These are phyloP conservation scores for Gaeumannomyces tritici DNA, from an alignment of 2,329 filamentous ascomycete species.

Conservation along the genomic window DNA sequence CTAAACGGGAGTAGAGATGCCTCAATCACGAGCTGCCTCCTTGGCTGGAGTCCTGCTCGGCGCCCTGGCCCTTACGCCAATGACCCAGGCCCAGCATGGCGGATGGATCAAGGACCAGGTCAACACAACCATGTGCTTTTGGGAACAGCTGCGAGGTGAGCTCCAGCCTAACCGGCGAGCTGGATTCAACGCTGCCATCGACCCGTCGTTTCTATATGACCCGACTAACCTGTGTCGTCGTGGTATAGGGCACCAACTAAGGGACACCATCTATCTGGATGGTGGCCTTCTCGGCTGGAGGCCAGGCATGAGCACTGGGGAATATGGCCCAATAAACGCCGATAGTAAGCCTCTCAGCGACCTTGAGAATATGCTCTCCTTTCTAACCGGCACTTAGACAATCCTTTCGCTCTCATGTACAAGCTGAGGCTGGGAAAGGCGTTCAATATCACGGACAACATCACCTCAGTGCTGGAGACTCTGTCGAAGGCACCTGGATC, in stretches of 20 bases:
- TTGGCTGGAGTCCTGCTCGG: constrained; percentile 1
- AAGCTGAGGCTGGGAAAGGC: constrained; percentile 47
- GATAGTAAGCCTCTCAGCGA: constrained; percentile 31
- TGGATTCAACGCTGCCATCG: background rate
- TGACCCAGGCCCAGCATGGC: constrained; percentile 30
- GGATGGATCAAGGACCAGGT: constrained; percentile 42
- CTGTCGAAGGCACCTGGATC: constrained; percentile 36
- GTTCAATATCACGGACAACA: constrained; percentile 43
- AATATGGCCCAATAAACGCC: constrained; percentile 7
- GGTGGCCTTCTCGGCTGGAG: constrained; percentile 49
- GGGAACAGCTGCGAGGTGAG: constrained; percentile 37
- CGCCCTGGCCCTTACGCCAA: constrained; percentile 16
- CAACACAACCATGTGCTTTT: constrained; percentile 50
- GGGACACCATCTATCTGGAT: constrained; percentile 56
- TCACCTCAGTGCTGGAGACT: constrained; percentile 38
- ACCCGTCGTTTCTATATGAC: background rate
- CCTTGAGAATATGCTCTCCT: background rate
- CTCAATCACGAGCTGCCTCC: background rate
- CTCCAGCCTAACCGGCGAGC: background rate
- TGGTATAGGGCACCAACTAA: constrained; percentile 27
- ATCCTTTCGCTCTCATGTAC: constrained; percentile 42
- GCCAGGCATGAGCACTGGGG: constrained; percentile 35
- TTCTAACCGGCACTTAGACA: constrained; percentile 26
- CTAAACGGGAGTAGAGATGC: background rate
- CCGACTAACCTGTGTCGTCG: background rate